These are phyloP conservation scores for Postia placenta DNA, from an alignment of 768 basidiomycete genomes.

Conservation along the genomic window DNA sequence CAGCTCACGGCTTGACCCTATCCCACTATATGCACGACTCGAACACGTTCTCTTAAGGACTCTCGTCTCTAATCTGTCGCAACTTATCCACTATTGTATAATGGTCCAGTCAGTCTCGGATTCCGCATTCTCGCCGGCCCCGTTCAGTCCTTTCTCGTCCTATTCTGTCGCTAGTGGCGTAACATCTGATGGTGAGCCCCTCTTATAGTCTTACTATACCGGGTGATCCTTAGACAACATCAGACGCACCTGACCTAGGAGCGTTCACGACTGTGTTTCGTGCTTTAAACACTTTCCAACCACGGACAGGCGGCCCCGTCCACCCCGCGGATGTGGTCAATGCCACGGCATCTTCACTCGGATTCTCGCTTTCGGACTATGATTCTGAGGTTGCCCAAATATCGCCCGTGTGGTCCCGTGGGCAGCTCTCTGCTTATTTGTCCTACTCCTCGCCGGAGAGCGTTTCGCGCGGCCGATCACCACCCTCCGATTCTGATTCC, in stretches of 20 bases:
- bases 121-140: conserved; percentile 28
- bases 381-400: conserved; percentile 31
- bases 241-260: conserved; percentile 68
- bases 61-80: conserved; percentile 7
- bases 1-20: background rate
- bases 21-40: conserved; percentile 14
- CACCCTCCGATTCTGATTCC: conserved; percentile 16
- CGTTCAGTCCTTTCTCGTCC: conserved; percentile 34
- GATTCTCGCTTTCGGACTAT: conserved; percentile 31
- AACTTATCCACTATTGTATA: conserved; percentile 13
- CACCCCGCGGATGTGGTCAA: conserved; percentile 14
- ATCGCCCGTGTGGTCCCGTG: conserved; percentile 63
- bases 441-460: conserved; percentile 23
- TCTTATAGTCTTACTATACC: background rate
- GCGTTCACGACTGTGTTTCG: conserved; percentile 66
- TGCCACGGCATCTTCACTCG: conserved; percentile 22
- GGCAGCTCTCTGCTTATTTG: conserved; percentile 54
- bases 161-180: conserved; percentile 26
- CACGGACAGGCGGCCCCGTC: conserved; percentile 25
- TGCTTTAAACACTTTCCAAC: conserved; percentile 55
- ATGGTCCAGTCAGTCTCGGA: conserved; percentile 29
- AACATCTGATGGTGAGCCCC: conserved; percentile 31
- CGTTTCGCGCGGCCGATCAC: conserved; percentile 9
- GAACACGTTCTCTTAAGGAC: conserved; percentile 14
- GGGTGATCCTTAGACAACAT: background rate